These are phyloP conservation scores for Xylaria arbuscula DNA, from an alignment of 2,329 filamentous ascomycete genomes.

Conservation along the genomic window DNA sequence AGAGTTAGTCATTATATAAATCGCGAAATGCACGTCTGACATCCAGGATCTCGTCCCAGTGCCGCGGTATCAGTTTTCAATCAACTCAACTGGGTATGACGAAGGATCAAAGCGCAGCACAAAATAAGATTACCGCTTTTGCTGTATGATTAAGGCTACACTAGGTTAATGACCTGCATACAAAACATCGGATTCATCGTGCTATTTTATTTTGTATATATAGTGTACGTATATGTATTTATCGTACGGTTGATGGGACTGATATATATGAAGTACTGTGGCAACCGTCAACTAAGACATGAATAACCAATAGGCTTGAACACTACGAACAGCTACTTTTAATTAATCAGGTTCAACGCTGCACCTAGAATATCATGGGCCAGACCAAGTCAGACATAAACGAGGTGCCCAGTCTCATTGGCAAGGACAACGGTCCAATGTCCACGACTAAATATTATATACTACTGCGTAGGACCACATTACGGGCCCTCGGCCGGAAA, in stretches of 20 bases:
- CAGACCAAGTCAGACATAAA: constrained; percentile 4
- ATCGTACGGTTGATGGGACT: constrained; percentile 3
- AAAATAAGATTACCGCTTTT: constrained; percentile 7
- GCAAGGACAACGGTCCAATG: not conserved
- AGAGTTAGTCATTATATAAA: constrained; percentile 27
- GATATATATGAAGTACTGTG: not conserved
- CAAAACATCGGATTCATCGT: not conserved
- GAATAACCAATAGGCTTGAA: not conserved
- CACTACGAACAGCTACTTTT: too few relatives aligned
- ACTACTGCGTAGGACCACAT: not conserved
- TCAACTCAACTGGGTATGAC: constrained; percentile 26
- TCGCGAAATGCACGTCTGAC: constrained; percentile 30
- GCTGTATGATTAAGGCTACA: constrained; percentile 3
- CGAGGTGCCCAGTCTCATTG: not conserved
- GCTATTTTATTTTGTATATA: not conserved
- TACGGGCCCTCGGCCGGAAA: not conserved
- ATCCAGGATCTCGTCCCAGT: constrained; percentile 32
- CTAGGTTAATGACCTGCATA: constrained; percentile 8
- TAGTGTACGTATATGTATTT: not conserved
- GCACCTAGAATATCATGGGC: not conserved
- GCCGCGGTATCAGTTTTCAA: constrained; percentile 29
- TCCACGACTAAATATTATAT: not conserved
- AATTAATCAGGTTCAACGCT: not conserved
- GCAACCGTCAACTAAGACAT: not conserved
- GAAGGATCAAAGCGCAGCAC: constrained; percentile 15